phyloP scores from a whole-genome alignment of 371 early-diverging fungal genomes.

The Rhizopus microsporus region DNA sequence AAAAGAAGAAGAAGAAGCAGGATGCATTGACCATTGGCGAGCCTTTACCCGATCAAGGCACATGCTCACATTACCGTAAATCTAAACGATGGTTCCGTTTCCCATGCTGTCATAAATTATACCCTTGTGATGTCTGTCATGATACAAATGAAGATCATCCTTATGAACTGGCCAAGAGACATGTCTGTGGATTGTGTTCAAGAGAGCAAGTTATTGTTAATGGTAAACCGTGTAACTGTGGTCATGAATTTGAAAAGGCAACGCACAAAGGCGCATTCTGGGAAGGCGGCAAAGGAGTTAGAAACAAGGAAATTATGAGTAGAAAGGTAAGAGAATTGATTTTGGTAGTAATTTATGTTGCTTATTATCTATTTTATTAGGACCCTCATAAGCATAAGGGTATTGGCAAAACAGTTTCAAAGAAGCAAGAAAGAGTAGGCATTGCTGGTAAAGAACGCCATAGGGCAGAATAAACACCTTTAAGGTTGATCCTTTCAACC shows the following conservation, averaged over 20 bases:
- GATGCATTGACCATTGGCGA: conserved; percentile 64
- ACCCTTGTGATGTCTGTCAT: conserved; percentile 96
- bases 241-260: conserved; percentile 60
- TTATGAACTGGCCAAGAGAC: conserved; percentile 71
- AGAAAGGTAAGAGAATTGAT: conserved; percentile 60
- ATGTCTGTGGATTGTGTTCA: conserved; percentile 94
- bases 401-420: conserved; percentile 48
- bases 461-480: too few species aligned
- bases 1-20: conserved; percentile 48
- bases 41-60: conserved; percentile 81
- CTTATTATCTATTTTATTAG: conserved; percentile 12
- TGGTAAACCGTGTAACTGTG: conserved; percentile 63
- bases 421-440: conserved; percentile 64
- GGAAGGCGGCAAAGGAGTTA: conserved; percentile 97
- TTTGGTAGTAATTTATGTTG: background rate
- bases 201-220: conserved; percentile 73
- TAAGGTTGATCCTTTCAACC: too few species aligned
- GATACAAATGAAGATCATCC: conserved; percentile 77
- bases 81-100: conserved; percentile 97
- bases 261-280: conserved; percentile 71
- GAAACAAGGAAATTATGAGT: conserved; percentile 83
- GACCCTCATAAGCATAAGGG: conserved; percentile 54
- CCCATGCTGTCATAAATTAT: conserved; percentile 79
- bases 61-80: conserved; percentile 92
- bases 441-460: conserved; percentile 33